phyloP scores from a whole-genome alignment of 495 filamentous ascomycete genomes.

The Pseudomonodictys pantanalensis region DNA sequence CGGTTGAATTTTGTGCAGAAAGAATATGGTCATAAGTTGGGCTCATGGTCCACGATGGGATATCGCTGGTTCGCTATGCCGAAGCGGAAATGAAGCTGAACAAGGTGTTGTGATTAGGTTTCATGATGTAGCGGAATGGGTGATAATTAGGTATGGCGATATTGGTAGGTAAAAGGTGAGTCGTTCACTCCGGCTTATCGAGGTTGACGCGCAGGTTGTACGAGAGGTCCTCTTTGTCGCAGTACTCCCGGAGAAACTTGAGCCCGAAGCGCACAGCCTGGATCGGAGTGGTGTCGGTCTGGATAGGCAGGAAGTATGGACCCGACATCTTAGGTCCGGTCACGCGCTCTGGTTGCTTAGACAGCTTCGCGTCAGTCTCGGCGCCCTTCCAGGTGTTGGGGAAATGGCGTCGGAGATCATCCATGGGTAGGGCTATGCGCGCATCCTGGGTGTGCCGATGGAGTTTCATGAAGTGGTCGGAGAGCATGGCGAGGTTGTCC shows the following conservation, averaged over 20 bases:
- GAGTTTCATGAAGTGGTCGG: slow-evolving; percentile 12
- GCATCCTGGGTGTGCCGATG: slow-evolving; percentile 14
- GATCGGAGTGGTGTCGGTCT: slow-evolving; percentile 22
- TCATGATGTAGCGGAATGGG: too few species aligned
- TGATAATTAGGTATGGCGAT: slow-evolving; percentile 1
- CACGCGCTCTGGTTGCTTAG: slow-evolving; percentile 11
- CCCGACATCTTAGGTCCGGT: slow-evolving; percentile 14
- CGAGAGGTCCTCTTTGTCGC: slow-evolving; percentile 17
- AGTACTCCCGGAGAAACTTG: slow-evolving; percentile 21
- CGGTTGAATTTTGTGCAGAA: too few species aligned
- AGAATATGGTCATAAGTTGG: too few species aligned
- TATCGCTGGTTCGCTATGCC: too few species aligned
- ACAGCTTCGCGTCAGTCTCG: background rate
- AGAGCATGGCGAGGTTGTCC: slow-evolving; percentile 8
- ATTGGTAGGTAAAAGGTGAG: background rate
- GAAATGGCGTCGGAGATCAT: slow-evolving; percentile 16
- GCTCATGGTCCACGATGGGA: too few species aligned
- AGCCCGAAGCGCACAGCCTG: slow-evolving; percentile 31
- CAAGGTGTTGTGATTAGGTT: background rate
- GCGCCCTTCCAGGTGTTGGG: slow-evolving; percentile 22
- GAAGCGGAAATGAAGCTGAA: background rate
- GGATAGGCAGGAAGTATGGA: slow-evolving; percentile 27
- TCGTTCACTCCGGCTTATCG: slow-evolving; percentile 19
- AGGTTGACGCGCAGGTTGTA: slow-evolving; percentile 22
- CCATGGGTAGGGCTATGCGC: slow-evolving; percentile 3